Conservation (phyloP, 768 basidiomycete species). For the Leccinum aurantiacum region DNA sequence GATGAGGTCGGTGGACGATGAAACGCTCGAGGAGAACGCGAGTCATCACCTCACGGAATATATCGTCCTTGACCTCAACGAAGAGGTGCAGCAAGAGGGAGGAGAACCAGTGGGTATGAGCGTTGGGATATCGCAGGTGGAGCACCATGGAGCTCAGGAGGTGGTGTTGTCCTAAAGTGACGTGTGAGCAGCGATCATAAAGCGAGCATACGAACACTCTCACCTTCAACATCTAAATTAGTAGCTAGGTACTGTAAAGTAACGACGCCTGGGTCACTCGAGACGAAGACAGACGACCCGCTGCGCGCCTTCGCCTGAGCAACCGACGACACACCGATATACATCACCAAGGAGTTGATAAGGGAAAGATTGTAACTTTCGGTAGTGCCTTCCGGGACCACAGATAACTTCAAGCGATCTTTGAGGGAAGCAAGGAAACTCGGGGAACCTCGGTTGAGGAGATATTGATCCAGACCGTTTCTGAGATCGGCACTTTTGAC, state of each 20-base stretch:
- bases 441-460: constrained; percentile 71
- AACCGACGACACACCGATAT: constrained; percentile 90
- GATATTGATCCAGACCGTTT: constrained; percentile 77
- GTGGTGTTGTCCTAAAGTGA: constrained; percentile 82
- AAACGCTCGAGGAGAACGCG: constrained; percentile 92
- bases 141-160: constrained; percentile 89
- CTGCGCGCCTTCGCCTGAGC: constrained; percentile 85
- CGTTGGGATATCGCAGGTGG: constrained; percentile 96
- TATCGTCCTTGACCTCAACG: constrained; percentile 71
- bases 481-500: constrained; percentile 82
- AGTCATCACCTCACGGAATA: constrained; percentile 79
- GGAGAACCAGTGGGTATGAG: constrained; percentile 98
- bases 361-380: constrained; percentile 85
- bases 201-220: constrained; percentile 22
- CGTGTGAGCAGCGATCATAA: neutral
- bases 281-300: constrained; percentile 76
- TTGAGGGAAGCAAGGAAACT: constrained; percentile 76
- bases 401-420: constrained; percentile 64
- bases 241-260: constrained; percentile 80
- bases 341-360: constrained; percentile 94
- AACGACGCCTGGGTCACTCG: constrained; percentile 81
- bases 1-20: constrained; percentile 92
- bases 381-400: constrained; percentile 42
- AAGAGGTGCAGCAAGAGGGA: constrained; percentile 88
- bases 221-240: constrained; percentile 90